Evolutionary conservation across 2,329 filamentous ascomycete genomes (phyloP), one percentile per base, ranked within the genome.

Genomic region (Curvularia sp.): DNA sequence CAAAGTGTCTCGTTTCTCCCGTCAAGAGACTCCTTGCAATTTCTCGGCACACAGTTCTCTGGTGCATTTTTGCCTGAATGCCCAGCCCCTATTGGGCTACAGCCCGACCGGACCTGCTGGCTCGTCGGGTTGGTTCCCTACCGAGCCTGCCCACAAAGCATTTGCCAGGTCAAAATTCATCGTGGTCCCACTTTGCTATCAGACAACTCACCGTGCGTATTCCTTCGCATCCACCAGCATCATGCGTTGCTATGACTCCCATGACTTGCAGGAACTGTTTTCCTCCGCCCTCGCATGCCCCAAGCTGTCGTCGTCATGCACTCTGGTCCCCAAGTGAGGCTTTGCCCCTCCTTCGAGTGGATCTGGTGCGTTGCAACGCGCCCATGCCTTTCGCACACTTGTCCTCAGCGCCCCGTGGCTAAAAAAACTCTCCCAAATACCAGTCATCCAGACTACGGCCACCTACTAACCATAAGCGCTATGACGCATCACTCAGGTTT

Each of bases 171-270:
- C 60, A 71, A 67, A 66, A 69, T 61, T 57, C 61, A 55, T 50
- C 28, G 60, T 61, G 59, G 61, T 60, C 61, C 68, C 68, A 69
- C 68, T 64, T 60, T 51, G 58, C 59, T 67, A 72, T 72, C 68
- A 67, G 73, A 73, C 74, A 77, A 72, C 74, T 75, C 74, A 76
- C 63, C 73, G 65, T 76, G 73, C 74, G 71, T 72, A 61, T 69
- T 62, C 60, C 62, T 65, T 58, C 61, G 58, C 64, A 63, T 62
- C 58, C 58, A 59, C 57, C 53, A 55, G 15, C 57, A 56, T 59
- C 48, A 51, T 63, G 61, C 66, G 52, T 64, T 67, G 56, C 68
- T 69, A 67, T 71, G 69, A 68, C 68, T 71, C 68, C 64, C 67
- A 57, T 43, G 48, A 55, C 61, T 54, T 51, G 62, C 64, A 60